These are phyloP conservation scores for Verticillium tricorpus DNA, from an alignment of 2,329 filamentous ascomycete genomes.

Conservation along the genomic window DNA sequence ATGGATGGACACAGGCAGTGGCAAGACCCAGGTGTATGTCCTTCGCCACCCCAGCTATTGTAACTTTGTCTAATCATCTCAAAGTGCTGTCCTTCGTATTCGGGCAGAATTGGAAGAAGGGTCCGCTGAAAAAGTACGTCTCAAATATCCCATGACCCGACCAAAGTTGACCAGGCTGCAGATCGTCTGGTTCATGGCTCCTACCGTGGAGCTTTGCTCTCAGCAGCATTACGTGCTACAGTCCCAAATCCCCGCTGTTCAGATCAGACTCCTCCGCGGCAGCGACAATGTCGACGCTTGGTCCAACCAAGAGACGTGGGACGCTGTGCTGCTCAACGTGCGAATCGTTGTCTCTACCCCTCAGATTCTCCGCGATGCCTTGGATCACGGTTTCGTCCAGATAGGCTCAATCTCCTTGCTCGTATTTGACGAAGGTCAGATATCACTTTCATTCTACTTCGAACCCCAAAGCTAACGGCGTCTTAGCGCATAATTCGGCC, in stretches of 20 bases:
- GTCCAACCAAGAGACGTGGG: conserved; percentile 64
- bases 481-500: conserved; percentile 68
- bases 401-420: conserved; percentile 62
- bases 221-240: conserved; percentile 62
- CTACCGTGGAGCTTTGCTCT: conserved; percentile 61
- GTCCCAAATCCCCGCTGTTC: conserved; percentile 53
- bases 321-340: conserved; percentile 57
- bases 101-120: conserved; percentile 56
- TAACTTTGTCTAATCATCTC: background rate
- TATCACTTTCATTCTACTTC: background rate
- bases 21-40: conserved; percentile 71
- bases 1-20: conserved; percentile 76
- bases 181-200: conserved; percentile 70
- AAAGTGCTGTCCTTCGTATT: conserved; percentile 64
- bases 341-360: conserved; percentile 75
- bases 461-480: background rate
- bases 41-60: too few species aligned
- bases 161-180: conserved; percentile 20
- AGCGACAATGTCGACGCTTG: conserved; percentile 68
- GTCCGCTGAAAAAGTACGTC: conserved; percentile 41
- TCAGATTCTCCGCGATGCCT: conserved; percentile 68
- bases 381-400: conserved; percentile 68
- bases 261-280: conserved; percentile 61
- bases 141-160: background rate
- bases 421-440: conserved; percentile 76